Percentiles rank a stretch among this genome's conserved stretches.
Evolutionary conservation across 495 filamentous ascomycete species (phyloP).

Genomic region (Penicillium lagena): DNA sequence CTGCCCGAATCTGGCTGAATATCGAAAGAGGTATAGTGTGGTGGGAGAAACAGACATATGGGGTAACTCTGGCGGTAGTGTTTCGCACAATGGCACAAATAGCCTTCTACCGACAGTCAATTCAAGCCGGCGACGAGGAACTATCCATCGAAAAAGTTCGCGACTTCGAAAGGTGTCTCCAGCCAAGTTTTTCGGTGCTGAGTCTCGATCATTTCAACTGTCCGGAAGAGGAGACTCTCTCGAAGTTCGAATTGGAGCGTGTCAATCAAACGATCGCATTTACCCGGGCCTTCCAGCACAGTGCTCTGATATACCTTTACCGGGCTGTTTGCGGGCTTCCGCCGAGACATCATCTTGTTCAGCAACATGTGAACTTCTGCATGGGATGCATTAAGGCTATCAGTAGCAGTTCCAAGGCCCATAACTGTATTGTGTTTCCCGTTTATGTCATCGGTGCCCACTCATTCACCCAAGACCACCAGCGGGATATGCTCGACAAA

Average conservation of each 20-base stretch:
- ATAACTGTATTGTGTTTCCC: conserved; percentile 15
- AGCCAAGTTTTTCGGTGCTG: conserved; percentile 5
- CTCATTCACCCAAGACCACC: conserved; percentile 7
- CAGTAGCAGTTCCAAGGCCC: conserved; percentile 7
- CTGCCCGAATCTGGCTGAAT: conserved; percentile 10
- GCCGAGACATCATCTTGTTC: conserved; percentile 9
- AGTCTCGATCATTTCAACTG: conserved; percentile 3
- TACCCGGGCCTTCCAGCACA: conserved; percentile 13
- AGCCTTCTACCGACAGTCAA: conserved; percentile 9
- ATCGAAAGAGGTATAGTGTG: conserved; percentile 13
- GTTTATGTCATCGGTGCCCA: conserved; percentile 13
- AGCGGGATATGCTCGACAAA: conserved; percentile 6
- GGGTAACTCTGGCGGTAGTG: conserved; percentile 6
- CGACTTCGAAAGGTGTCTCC: conserved; percentile 6
- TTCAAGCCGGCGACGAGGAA: conserved; percentile 1
- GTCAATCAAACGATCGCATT: conserved; percentile 9
- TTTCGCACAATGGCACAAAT: conserved; percentile 10
- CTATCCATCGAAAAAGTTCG: conserved; percentile 6
- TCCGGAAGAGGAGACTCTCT: conserved; percentile 2
- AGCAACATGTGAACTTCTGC: conserved; percentile 12
- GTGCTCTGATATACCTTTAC: conserved; percentile 13
- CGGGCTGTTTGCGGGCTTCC: conserved; percentile 13
- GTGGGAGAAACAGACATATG: conserved; percentile 15
- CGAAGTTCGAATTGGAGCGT: conserved; percentile 1
- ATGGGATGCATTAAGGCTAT: conserved; percentile 10